phyloP scores from a whole-genome alignment of 257 asterid species.

The Mentha longifolia region DNA sequence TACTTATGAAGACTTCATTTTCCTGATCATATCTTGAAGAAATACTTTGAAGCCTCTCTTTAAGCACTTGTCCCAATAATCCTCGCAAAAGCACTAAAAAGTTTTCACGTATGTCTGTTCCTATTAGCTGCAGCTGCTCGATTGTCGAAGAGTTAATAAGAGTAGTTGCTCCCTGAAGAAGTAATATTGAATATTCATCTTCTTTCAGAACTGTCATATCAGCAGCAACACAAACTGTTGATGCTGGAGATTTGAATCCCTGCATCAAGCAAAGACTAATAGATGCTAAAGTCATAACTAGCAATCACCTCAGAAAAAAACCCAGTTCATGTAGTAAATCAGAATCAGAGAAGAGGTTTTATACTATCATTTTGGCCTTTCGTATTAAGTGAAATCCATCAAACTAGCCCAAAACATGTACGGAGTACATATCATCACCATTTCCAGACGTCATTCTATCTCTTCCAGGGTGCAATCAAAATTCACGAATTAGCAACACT shows the following conservation, averaged over 20 bases:
- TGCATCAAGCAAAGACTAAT: constrained; percentile 64
- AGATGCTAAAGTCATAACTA: constrained; percentile 40
- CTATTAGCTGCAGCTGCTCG: constrained; percentile 56
- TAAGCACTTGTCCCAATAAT: constrained; percentile 52
- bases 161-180: constrained; percentile 58
- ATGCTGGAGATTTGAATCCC: constrained; percentile 49
- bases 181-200: constrained; percentile 42
- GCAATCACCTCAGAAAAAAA: background rate
- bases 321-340: background rate
- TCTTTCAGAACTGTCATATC: constrained; percentile 42
- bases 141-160: constrained; percentile 59
- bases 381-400: background rate
- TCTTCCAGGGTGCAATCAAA: too few relatives aligned
- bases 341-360: background rate
- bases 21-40: constrained; percentile 26
- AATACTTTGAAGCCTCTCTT: constrained; percentile 36
- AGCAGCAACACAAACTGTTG: constrained; percentile 31
- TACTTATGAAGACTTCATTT: constrained; percentile 40
- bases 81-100: constrained; percentile 43
- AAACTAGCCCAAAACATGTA: constrained; percentile 9
- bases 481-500: too few relatives aligned
- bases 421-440: background rate
- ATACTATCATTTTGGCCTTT: background rate
- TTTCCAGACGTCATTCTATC: background rate
- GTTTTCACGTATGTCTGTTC: constrained; percentile 39